Evolutionary conservation across 371 early-diverging fungal species (phyloP), one percentile per base, ranked within the genome.

Genomic region (Rhizopus arrhizus): DNA sequence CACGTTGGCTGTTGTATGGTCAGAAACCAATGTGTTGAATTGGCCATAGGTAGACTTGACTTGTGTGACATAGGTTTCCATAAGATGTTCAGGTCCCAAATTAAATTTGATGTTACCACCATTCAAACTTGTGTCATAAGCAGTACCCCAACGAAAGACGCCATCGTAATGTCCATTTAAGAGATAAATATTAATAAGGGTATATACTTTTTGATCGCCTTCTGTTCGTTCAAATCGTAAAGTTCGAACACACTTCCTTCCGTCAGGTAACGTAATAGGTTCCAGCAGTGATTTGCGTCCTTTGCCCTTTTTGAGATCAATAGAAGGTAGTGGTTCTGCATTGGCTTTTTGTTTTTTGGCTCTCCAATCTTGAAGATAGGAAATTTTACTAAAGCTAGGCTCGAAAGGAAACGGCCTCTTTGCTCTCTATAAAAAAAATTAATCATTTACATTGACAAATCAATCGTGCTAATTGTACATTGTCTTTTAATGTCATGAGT

Each of bases 351-450:
- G 73, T 46, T 78, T 77, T 63, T 84, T 85, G 42, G 70, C 61
- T 53, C 83, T 71, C 86, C 86, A 85, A 45, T 85, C 84, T 50
- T 82, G 83, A 54, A 84, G 74, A 73, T 83, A 85, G 6, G 86
- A 81, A 32, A 85, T 75, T 42, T 83, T 80, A 32, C 82, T 80
- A 71, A 85, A 85, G 42, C 80, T 84, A 34, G 77, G 80, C 32
- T 76, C 75, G 34, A 74, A 78, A 7, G 81, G 81, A 66, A 78
- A 81, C 9, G 69, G 35, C 12, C 81, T 71, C 56, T 74, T 78
- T 10, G 78, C 74, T 43, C 81, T 71, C 77, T 77, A 48, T 16
- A 38, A 5, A 29, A 6, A 40, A 43, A 49, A 29, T 28, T 48
- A 8, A 22, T 48, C 0, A 48, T 48, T 29, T 29, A 10, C 13